Conservation (phyloP, 495 filamentous ascomycete species). For the Apiosordaria backusii region DNA sequence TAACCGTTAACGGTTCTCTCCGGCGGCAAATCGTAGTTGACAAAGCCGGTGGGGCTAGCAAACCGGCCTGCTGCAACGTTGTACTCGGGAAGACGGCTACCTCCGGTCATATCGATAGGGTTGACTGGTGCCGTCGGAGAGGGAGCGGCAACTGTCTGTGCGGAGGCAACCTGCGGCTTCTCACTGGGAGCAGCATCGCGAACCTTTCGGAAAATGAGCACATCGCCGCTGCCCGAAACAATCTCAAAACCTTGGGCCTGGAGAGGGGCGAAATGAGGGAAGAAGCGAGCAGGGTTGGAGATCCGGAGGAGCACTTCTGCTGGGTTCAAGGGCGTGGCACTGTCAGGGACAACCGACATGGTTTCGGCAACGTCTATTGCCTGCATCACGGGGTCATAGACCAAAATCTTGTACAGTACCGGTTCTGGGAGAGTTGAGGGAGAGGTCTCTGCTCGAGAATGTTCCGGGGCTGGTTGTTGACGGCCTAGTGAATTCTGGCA, state of each 20-base stretch:
- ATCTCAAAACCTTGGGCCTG: slow-evolving; percentile 70
- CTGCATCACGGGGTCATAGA: slow-evolving; percentile 64
- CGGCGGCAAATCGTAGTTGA: slow-evolving; percentile 50
- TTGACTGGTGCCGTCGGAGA: slow-evolving; percentile 34
- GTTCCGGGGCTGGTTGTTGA: neutral
- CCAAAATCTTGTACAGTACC: slow-evolving; percentile 65
- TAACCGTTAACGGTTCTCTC: slow-evolving; percentile 19
- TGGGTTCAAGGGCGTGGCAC: slow-evolving; percentile 45
- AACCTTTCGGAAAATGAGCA: slow-evolving; percentile 69
- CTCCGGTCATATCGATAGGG: slow-evolving; percentile 56
- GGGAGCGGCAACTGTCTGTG: neutral
- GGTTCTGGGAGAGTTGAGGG: slow-evolving; percentile 25
- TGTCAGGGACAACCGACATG: slow-evolving; percentile 52
- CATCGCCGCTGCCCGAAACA: slow-evolving; percentile 62
- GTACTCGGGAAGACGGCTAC: slow-evolving; percentile 19
- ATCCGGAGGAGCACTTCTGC: slow-evolving; percentile 64
- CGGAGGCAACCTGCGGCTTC: neutral
- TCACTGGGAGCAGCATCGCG: slow-evolving; percentile 28
- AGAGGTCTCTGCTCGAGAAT: neutral
- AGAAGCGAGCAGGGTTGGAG: slow-evolving; percentile 66
- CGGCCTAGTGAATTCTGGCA: neutral
- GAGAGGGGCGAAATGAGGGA: slow-evolving; percentile 63
- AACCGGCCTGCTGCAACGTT: slow-evolving; percentile 47
- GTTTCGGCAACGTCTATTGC: slow-evolving; percentile 60
- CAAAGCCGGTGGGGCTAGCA: slow-evolving; percentile 55